These are phyloP conservation scores for Fragaria ananassa DNA, from an alignment of 306 rosid genomes.

Conservation along the genomic window DNA sequence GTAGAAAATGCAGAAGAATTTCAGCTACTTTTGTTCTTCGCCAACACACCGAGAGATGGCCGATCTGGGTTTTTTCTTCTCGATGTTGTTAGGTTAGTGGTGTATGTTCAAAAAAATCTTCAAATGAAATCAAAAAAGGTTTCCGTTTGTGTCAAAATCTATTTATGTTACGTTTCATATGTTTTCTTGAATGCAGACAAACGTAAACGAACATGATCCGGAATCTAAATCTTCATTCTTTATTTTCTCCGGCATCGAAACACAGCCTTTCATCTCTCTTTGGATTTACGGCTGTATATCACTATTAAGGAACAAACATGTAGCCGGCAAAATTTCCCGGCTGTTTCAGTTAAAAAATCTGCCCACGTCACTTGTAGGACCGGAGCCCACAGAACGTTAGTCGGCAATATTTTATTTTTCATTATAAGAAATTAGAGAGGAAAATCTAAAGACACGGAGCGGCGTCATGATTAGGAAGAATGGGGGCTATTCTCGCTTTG, in stretches of 20 bases:
- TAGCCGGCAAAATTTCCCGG: not conserved
- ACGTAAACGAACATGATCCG: not conserved
- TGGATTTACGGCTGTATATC: not conserved
- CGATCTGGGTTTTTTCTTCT: not conserved
- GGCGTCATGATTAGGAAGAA: constrained; percentile 36
- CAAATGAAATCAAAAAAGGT: not conserved
- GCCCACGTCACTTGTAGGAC: not conserved
- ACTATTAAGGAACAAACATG: not conserved
- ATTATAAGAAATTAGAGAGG: not conserved
- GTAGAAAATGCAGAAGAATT: not conserved
- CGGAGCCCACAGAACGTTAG: not conserved
- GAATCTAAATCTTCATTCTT: not conserved
- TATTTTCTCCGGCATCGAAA: not conserved
- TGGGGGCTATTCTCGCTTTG: constrained; percentile 13
- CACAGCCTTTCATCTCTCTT: not conserved
- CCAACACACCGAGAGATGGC: not conserved
- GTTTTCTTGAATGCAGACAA: not conserved
- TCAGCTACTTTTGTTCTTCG: not conserved
- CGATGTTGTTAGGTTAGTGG: not conserved
- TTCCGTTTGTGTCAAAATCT: not conserved
- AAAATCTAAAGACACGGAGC: constrained; percentile 4
- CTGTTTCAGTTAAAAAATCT: constrained; percentile 1
- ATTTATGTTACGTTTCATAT: not conserved
- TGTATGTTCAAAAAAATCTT: not conserved
- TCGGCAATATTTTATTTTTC: not conserved